Evolutionary conservation across 2,329 filamentous ascomycete genomes (phyloP).

Genomic region (Apiospora aurea): DNA sequence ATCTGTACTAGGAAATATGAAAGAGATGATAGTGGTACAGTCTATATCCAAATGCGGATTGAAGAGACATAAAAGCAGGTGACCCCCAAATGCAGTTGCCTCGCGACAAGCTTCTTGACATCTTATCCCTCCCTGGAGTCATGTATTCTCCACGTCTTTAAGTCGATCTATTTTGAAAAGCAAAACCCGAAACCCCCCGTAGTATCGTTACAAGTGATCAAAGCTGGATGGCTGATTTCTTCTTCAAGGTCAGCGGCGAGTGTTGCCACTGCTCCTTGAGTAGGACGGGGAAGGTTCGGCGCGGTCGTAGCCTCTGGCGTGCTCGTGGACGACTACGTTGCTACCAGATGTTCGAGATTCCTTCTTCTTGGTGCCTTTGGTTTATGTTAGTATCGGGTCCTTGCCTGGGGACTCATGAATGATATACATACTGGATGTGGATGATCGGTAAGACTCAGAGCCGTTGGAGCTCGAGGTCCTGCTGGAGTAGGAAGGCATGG

Average conservation of each 20-base stretch:
- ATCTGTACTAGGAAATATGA: neutral
- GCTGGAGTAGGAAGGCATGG: neutral
- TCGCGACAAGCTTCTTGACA: neutral
- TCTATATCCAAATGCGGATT: conserved; percentile 7
- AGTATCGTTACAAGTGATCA: neutral
- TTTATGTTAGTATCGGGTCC: neutral
- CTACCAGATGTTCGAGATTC: too few species aligned
- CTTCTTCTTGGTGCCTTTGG: neutral
- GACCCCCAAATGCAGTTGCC: neutral
- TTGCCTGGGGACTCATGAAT: neutral
- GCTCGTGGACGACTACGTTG: conserved; percentile 23
- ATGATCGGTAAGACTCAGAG: neutral
- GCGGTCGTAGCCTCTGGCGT: neutral
- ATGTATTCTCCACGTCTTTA: neutral
- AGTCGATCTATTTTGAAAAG: neutral
- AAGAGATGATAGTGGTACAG: neutral
- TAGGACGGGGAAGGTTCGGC: conserved; percentile 22
- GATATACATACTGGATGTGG: neutral
- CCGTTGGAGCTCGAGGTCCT: neutral
- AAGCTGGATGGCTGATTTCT: neutral
- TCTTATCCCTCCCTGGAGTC: neutral
- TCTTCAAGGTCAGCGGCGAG: neutral
- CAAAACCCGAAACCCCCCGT: neutral
- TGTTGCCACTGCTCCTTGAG: neutral
- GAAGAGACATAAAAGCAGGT: neutral